Base-by-base conservation (phyloP, 2,329 filamentous ascomycete species). In the Clarireedia homoeocarpa region DNA sequence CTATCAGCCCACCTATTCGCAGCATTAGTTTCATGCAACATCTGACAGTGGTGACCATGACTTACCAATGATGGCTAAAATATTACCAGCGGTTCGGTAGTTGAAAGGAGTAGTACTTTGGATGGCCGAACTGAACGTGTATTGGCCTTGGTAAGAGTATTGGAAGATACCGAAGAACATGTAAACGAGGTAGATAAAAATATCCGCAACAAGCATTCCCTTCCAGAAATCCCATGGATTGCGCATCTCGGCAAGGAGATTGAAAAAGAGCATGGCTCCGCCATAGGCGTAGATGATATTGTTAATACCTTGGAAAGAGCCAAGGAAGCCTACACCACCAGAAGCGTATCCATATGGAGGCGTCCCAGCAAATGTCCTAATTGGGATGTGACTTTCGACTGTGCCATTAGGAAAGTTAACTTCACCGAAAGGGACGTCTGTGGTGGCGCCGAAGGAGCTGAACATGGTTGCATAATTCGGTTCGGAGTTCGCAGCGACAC, bases 141-240 rank as follows among this genome's bases (percentile, higher is more conserved):
- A 80, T 61, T 80, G 77, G 53, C 77, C 77, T 59, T 78, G 75
- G 62, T 61, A 34, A 60, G 63, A 27, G 67, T 61, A 36, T 67
- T 58, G 17, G 63, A 63, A 51, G 67, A 65, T 71, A 5, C 62
- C 65, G 39, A 71, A 72, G 17, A 66, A 58, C 38, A 72, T 65
- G 56, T 72, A 73, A 53, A 67, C 60, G 17, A 62, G 49, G 53
- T 66, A 71, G 57, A 72, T 72, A 53, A 71, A 72, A 6, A 62
- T 47, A 51, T 72, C 67, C 1, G 69, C 71, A 12, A 61, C 59
- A 49, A 66, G 58, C 62, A 72, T 63, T 20, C 60, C 70, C 44
- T 68, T 71, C 30, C 62, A 67, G 30, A 34, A 34, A 4, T 34
- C 30, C 30, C 30, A 34, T 3, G 30, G 30, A 9, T 34, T 34